phyloP scores from a whole-genome alignment of 2,329 filamentous ascomycete species.

The Calcarisporium arbuscula region DNA sequence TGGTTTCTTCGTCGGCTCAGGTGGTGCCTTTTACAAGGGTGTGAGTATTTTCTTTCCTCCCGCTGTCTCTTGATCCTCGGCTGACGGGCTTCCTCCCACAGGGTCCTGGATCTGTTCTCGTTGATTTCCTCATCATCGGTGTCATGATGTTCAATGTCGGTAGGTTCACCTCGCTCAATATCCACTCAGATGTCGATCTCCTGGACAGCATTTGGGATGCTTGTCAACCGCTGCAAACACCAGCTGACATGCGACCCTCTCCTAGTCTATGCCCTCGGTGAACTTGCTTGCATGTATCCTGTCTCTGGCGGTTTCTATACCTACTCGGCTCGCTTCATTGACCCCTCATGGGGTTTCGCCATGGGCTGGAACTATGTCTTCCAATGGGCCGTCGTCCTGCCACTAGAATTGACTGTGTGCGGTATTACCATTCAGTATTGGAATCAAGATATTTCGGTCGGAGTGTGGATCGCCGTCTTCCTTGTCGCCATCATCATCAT shows the following conservation, averaged over 20 bases:
- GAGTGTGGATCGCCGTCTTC: constrained; percentile 9
- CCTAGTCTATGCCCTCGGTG: constrained; percentile 48
- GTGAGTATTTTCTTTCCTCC: constrained; percentile 21
- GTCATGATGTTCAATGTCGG: constrained; percentile 47
- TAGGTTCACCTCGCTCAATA: constrained; percentile 8
- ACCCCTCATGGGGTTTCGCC: constrained; percentile 50
- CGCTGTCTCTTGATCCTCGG: not conserved
- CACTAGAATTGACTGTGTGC: constrained; percentile 43
- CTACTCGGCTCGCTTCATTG: constrained; percentile 52
- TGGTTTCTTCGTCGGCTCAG: constrained; percentile 44
- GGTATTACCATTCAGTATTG: constrained; percentile 46
- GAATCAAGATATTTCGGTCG: constrained; percentile 35
- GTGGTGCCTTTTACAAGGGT: constrained; percentile 40
- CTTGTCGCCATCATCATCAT: constrained; percentile 33
- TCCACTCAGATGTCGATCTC: not conserved
- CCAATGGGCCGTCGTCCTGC: constrained; percentile 41
- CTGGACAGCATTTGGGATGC: not conserved
- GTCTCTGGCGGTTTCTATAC: constrained; percentile 55
- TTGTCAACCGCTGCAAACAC: not conserved
- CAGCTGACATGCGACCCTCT: not conserved
- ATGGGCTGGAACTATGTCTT: constrained; percentile 46
- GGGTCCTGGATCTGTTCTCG: constrained; percentile 28
- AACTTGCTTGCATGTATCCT: constrained; percentile 51
- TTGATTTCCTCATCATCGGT: constrained; percentile 43
- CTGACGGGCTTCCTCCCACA: constrained; percentile 5